A percentile compares a stretch with the other conserved stretches of the same genome.
Evolutionary conservation across 179 eudicot species (phyloP).

Genomic region (Beta lomatogona): DNA sequence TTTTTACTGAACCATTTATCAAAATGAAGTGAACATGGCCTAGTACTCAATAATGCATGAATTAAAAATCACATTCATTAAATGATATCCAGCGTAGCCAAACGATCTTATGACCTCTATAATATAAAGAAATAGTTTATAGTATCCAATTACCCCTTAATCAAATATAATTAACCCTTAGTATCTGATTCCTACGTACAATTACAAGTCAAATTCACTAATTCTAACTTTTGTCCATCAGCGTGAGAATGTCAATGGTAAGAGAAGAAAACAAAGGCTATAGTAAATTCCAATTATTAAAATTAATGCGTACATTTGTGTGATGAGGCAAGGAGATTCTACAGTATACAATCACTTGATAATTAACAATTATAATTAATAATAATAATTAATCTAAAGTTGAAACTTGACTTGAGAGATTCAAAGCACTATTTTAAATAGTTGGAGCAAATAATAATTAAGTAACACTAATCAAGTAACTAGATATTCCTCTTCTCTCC

Average conservation of each 20-base stretch:
- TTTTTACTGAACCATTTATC: too few relatives aligned
- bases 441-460: neutral
- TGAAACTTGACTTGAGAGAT: neutral
- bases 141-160: too few relatives aligned
- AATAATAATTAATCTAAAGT: neutral
- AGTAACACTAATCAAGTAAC: constrained; percentile 7
- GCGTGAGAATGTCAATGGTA: neutral
- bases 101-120: too few relatives aligned
- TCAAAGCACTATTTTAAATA: neutral
- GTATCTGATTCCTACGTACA: neutral
- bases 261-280: too few relatives aligned
- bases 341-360: neutral
- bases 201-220: neutral
- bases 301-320: neutral
- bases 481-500: constrained; percentile 3
- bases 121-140: too few relatives aligned
- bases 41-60: too few relatives aligned
- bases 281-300: neutral
- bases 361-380: neutral
- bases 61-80: too few relatives aligned
- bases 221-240: neutral
- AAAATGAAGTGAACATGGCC: too few relatives aligned
- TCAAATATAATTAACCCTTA: too few relatives aligned
- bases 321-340: neutral
- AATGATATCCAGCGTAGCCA: too few relatives aligned